A percentile compares a stretch with the other conserved stretches of the same genome.
Conservation (phyloP, 129 eudicot species). For the Scalesia atractyloides region DNA sequence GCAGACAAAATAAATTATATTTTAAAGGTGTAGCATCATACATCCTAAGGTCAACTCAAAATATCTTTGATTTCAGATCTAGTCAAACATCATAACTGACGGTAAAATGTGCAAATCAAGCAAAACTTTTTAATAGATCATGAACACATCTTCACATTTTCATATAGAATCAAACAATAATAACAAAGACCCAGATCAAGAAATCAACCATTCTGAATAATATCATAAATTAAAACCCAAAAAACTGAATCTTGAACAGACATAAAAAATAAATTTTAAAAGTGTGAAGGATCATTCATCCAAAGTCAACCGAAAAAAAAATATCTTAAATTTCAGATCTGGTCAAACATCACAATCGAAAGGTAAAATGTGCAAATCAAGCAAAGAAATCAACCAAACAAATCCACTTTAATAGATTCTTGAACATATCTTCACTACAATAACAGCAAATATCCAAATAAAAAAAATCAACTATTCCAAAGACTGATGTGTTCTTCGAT, state of each 20-base stretch:
- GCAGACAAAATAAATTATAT: neutral
- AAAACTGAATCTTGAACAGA: too few relatives aligned
- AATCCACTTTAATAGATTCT: conserved; percentile 4
- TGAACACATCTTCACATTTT: conserved; percentile 1
- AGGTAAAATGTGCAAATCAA: conserved; percentile 35
- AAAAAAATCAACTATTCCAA: conserved; percentile 3
- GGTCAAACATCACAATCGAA: conserved; percentile 35
- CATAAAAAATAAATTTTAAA: neutral
- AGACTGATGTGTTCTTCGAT: neutral
- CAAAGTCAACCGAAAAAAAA: conserved; percentile 15
- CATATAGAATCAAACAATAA: too few relatives aligned
- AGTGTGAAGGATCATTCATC: conserved; percentile 1
- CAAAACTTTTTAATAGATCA: conserved; percentile 19
- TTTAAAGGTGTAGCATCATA: conserved; percentile 25
- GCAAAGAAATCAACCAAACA: conserved; percentile 20
- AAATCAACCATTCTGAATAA: neutral
- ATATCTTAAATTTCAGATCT: conserved; percentile 34
- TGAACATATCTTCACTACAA: conserved; percentile 21
- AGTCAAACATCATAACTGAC: conserved; percentile 32
- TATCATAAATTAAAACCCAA: too few relatives aligned
- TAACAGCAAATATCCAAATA: too few relatives aligned
- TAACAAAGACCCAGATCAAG: neutral
- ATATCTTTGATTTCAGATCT: conserved; percentile 31
- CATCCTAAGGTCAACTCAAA: conserved; percentile 1
- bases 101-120: conserved; percentile 36